phyloP scores from a whole-genome alignment of 2,329 filamentous ascomycete genomes.

The Pyrenophora seminiperda region DNA sequence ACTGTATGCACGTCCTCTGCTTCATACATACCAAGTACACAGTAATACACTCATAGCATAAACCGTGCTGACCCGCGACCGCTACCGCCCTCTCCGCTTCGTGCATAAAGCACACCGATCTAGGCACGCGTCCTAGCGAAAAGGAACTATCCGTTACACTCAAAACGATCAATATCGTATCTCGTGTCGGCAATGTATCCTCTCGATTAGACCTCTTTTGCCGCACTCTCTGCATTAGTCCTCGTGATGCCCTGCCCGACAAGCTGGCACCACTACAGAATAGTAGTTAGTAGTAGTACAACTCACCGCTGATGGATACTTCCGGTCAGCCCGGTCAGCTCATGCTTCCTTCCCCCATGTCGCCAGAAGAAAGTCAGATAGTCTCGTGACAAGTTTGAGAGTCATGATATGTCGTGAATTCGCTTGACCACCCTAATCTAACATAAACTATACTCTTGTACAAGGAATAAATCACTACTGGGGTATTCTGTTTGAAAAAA shows the following conservation, averaged over 20 bases:
- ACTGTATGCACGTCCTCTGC: too few relatives aligned
- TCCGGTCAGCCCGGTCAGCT: slow-evolving; percentile 1
- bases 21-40: too few relatives aligned
- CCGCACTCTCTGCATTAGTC: neutral
- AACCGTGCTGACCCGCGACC: slow-evolving; percentile 14
- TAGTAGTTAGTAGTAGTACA: too few relatives aligned
- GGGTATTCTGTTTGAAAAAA: slow-evolving; percentile 33
- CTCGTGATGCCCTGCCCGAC: neutral
- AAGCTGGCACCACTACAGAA: slow-evolving; percentile 1
- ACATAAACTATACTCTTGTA: slow-evolving; percentile 8
- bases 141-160: slow-evolving; percentile 15
- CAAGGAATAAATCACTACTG: slow-evolving; percentile 19
- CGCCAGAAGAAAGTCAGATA: slow-evolving; percentile 5
- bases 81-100: slow-evolving; percentile 5
- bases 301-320: slow-evolving; percentile 5
- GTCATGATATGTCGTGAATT: slow-evolving; percentile 7
- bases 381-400: slow-evolving; percentile 1
- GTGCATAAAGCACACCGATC: slow-evolving; percentile 19
- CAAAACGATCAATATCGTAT: neutral
- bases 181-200: neutral
- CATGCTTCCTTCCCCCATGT: slow-evolving; percentile 1
- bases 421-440: slow-evolving; percentile 20
- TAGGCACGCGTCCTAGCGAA: slow-evolving; percentile 11
- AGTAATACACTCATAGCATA: neutral
- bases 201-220: slow-evolving; percentile 4